Base-by-base conservation (phyloP, 2,329 filamentous ascomycete species). In the Plectosphaerella cucumerina region DNA sequence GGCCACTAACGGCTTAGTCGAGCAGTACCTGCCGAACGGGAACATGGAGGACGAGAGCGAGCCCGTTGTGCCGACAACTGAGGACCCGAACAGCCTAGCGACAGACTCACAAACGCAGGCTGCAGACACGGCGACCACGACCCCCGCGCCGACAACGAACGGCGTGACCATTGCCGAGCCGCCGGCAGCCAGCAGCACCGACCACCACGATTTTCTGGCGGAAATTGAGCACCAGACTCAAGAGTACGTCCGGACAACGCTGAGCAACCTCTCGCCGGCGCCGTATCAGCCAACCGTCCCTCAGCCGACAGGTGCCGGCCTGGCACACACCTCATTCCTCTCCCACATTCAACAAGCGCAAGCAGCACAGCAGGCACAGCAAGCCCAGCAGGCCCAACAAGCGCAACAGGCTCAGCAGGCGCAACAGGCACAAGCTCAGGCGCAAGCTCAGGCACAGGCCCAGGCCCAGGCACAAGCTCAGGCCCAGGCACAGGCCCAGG, bases 191-290 rank as follows among this genome's bases (percentile, higher is more conserved):
- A 48, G 44, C 18, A 63, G 62, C 53, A 70, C 65, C 8, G 70
- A 74, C 50, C 71, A 71, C 47, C 70, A 73, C 53, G 71, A 73
- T 41, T 60, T 74, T 6, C 68, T 72, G 53, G 71, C 71, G 8
- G 59, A 74, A 20, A 71, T 74, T 11, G 71, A 70, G 0, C 70
- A 73, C 55, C 74, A 71, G 54, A 74, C 71, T 1, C 70, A 68
- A 10, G 70, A 74, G 50, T 74, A 74, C 48, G 72, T 74, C 39
- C 69, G 69, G 51, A 74, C 68, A 5, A 74, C 72, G 3, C 59
- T 74, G 8, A 66, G 72, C 53, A 70, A 69, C 21, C 55, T 74
- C 12, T 74, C 72, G 3, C 70, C 71, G 18, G 65, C 70, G 31
- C 68, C 71, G 1, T 74, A 73, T 46, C 70, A 72, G 48, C 70